Percentiles rank a stretch among this genome's conserved stretches.
Conservation (phyloP, 176 grass and related monocot genomes). For the Triticum dicoccoides region DNA sequence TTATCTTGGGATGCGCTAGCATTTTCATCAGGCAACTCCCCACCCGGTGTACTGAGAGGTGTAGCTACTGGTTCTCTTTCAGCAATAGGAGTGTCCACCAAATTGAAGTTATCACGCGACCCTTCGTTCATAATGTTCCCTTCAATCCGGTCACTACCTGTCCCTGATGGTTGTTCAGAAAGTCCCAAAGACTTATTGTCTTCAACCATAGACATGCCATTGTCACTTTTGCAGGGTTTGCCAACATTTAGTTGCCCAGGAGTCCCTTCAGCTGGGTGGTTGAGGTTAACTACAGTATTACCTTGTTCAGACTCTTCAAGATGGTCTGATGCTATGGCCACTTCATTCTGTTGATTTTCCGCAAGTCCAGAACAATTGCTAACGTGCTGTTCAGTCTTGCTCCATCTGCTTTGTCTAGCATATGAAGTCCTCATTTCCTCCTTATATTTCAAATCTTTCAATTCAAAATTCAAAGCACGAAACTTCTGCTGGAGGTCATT, state of each 20-base stretch:
- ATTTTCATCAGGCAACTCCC: constrained; percentile 52
- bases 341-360: constrained; percentile 41
- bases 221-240: constrained; percentile 26
- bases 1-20: constrained; percentile 38
- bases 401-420: constrained; percentile 48
- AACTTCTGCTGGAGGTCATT: constrained; percentile 88
- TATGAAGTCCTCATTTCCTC: constrained; percentile 46
- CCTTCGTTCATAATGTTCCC: constrained; percentile 23
- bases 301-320: constrained; percentile 39
- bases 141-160: constrained; percentile 24
- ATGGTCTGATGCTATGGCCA: constrained; percentile 22
- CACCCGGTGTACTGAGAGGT: constrained; percentile 24
- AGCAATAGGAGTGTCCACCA: constrained; percentile 1
- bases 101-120: constrained; percentile 29
- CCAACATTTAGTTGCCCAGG: constrained; percentile 24
- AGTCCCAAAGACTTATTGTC: constrained; percentile 38
- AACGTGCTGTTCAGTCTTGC: constrained; percentile 47
- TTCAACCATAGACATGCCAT: constrained; percentile 30
- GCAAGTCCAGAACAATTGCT: constrained; percentile 28
- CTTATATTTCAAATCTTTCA: constrained; percentile 79
- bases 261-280: constrained; percentile 37
- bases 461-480: constrained; percentile 56
- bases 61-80: constrained; percentile 20
- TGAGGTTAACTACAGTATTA: constrained; percentile 49
- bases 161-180: constrained; percentile 30